Percentiles rank a stretch among this genome's conserved stretches.
phyloP scores from a whole-genome alignment of 129 eudicot genomes.

The Glebionis coronaria region DNA sequence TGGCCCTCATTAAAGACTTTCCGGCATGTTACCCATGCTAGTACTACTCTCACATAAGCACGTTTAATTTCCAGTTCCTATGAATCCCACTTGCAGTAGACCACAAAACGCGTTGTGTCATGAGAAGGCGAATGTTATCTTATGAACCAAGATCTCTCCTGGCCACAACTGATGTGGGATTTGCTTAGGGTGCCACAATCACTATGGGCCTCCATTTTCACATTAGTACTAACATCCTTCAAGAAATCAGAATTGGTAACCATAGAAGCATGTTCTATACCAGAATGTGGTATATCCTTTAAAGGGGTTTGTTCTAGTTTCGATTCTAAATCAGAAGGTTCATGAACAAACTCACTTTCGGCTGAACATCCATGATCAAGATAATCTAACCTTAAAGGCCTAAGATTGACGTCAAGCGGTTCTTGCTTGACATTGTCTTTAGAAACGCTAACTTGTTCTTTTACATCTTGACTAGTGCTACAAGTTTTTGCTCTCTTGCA shows the following conservation, averaged over 20 bases:
- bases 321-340: conserved; percentile 35
- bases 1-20: no score
- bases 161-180: no score
- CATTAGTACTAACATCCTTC: conserved; percentile 36
- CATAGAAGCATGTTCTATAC: conserved; percentile 43
- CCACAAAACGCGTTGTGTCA: no score
- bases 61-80: no score
- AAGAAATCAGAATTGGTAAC: conserved; percentile 41
- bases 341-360: conserved; percentile 59
- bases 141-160: no score
- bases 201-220: conserved; percentile 40
- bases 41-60: no score
- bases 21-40: no score
- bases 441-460: conserved; percentile 27
- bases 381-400: conserved; percentile 51
- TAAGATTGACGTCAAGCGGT: conserved; percentile 40
- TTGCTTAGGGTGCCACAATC: no score
- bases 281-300: conserved; percentile 37
- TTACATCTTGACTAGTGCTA: conserved; percentile 65
- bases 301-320: conserved; percentile 25
- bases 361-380: conserved; percentile 81
- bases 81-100: no score
- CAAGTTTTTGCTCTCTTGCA: conserved; percentile 90
- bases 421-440: conserved; percentile 42
- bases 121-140: no score